Evolutionary conservation across 139 green algal genomes (phyloP).

Genomic region (Volvox reticuliferus): DNA sequence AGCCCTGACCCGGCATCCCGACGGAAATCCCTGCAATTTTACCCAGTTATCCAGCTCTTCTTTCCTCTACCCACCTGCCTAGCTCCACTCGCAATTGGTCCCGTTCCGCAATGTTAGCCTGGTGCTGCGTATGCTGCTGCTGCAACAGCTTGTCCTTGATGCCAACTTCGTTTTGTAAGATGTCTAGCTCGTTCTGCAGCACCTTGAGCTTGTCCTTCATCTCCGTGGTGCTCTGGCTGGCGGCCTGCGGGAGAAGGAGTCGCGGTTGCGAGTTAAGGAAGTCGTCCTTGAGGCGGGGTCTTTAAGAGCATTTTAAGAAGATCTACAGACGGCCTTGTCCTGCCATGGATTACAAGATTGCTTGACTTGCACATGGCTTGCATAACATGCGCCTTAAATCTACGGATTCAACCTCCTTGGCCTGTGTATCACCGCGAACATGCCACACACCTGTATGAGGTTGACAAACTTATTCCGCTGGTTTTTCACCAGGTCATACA

Average conservation of each 20-base stretch:
- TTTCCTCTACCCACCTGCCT: constrained; percentile 32
- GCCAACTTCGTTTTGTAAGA: constrained; percentile 70
- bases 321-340: too few species aligned
- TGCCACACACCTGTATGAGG: constrained; percentile 68
- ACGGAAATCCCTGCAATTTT: neutral
- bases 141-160: constrained; percentile 77
- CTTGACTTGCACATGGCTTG: too few species aligned
- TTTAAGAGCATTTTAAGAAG: too few species aligned
- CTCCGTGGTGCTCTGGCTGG: constrained; percentile 75
- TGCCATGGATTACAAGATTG: too few species aligned
- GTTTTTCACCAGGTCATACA: constrained; percentile 89
- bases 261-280: too few species aligned
- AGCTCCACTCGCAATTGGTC: constrained; percentile 79
- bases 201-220: constrained; percentile 89
- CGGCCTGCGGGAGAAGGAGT: constrained; percentile 49
- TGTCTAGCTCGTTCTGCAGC: constrained; percentile 81
- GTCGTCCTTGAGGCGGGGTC: too few species aligned
- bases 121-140: constrained; percentile 66
- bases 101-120: constrained; percentile 60
- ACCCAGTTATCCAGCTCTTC: neutral
- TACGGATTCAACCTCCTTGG: too few species aligned
- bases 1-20: too few species aligned
- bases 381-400: too few species aligned
- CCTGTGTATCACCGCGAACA: too few species aligned
- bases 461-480: constrained; percentile 89